Percentiles rank a stretch among this genome's conserved stretches.
Evolutionary conservation across 2,329 filamentous ascomycete species (phyloP).

Genomic region (Aspergillus sp.): DNA sequence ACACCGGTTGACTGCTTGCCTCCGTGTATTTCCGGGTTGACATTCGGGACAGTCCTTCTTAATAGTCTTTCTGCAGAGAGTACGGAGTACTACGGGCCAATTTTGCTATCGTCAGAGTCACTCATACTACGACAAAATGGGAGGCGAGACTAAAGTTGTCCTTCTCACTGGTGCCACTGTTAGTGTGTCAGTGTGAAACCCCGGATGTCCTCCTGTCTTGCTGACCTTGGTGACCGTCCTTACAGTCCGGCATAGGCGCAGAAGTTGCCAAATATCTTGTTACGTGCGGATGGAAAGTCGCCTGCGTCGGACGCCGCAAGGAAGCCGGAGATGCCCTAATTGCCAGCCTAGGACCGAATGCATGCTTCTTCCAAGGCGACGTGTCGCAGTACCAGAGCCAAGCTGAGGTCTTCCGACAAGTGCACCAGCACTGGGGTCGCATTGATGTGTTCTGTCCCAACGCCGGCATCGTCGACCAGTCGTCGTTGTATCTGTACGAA

Average conservation of each 20-base stretch:
- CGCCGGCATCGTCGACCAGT: constrained; percentile 43
- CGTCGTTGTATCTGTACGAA: constrained; percentile 39
- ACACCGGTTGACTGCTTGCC: neutral
- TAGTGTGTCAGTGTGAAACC: constrained; percentile 11
- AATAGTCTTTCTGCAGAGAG: too few species aligned
- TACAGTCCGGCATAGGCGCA: constrained; percentile 42
- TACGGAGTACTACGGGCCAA: neutral
- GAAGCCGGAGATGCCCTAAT: constrained; percentile 28
- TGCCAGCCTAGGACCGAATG: constrained; percentile 22
- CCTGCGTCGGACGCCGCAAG: constrained; percentile 31
- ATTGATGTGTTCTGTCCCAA: constrained; percentile 45
- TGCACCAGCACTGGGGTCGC: constrained; percentile 38
- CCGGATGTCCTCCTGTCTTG: neutral
- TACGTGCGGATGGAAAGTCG: constrained; percentile 25
- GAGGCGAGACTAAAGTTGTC: constrained; percentile 22
- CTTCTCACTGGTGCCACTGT: constrained; percentile 38
- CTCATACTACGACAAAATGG: constrained; percentile 5
- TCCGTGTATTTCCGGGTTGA: neutral
- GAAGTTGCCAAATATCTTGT: constrained; percentile 34
- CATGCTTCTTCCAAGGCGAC: constrained; percentile 40
- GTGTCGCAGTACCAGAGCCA: constrained; percentile 42
- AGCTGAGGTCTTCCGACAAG: constrained; percentile 34
- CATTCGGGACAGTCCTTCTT: too few species aligned
- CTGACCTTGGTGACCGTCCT: neutral
- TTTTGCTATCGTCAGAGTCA: neutral